Percentiles rank a stretch among this genome's conserved stretches.
Conservation (phyloP, 1,139 yeast genomes). For the Pneumocystis carinii region DNA sequence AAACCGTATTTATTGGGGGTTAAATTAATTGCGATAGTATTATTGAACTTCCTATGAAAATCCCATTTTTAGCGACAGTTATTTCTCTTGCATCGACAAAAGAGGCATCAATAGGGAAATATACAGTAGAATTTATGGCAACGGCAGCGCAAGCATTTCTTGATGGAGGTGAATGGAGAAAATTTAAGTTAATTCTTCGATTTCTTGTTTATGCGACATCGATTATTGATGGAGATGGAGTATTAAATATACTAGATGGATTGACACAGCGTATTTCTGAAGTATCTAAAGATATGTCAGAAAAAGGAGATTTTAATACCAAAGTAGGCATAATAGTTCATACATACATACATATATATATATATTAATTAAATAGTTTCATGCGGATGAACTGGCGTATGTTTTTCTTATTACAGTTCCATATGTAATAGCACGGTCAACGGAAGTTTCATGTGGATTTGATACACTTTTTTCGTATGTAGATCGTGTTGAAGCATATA, state of each 20-base stretch:
- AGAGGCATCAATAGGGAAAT: slow-evolving; percentile 53
- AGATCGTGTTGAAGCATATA: slow-evolving; percentile 4
- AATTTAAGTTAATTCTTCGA: slow-evolving; percentile 54
- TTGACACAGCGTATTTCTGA: slow-evolving; percentile 44
- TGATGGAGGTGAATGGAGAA: slow-evolving; percentile 42
- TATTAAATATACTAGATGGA: slow-evolving; percentile 39
- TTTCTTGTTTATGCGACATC: slow-evolving; percentile 54
- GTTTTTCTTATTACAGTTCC: slow-evolving; percentile 57
- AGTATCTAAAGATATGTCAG: slow-evolving; percentile 25
- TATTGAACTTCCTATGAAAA: slow-evolving; percentile 82
- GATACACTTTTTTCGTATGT: neutral
- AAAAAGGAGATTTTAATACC: slow-evolving; percentile 1
- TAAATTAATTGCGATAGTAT: slow-evolving; percentile 18
- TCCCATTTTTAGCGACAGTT: slow-evolving; percentile 54
- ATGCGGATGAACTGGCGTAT: slow-evolving; percentile 56
- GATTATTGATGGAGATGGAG: slow-evolving; percentile 34
- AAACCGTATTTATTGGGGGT: neutral
- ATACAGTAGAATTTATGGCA: slow-evolving; percentile 55
- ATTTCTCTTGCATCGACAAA: slow-evolving; percentile 53
- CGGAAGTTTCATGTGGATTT: neutral
- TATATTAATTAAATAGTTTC: slow-evolving; percentile 20
- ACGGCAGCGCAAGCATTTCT: slow-evolving; percentile 44
- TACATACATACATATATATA: neutral
- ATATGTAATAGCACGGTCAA: slow-evolving; percentile 23
- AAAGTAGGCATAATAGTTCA: slow-evolving; percentile 3